Evolutionary conservation across 768 basidiomycete genomes (phyloP).

Genomic region (Multifurca ochricompacta): DNA sequence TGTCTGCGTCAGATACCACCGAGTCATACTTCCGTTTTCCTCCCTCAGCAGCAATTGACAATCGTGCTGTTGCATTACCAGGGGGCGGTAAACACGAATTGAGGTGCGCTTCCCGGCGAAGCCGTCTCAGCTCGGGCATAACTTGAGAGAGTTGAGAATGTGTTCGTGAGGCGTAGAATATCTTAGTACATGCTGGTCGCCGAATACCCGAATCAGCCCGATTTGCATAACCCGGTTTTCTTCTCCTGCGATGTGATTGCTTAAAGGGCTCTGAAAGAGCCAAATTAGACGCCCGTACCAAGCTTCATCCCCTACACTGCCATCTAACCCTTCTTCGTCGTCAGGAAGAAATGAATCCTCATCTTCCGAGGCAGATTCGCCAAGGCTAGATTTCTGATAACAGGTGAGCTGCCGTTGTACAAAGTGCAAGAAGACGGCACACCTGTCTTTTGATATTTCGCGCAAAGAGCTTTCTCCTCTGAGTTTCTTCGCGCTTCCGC

Average conservation of each 20-base stretch:
- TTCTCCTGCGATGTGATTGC: neutral
- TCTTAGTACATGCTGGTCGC: constrained; percentile 63
- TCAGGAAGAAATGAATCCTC: constrained; percentile 12
- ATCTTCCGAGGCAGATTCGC: constrained; percentile 19
- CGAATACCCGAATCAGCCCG: constrained; percentile 31
- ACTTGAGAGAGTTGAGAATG: constrained; percentile 94
- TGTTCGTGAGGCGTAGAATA: constrained; percentile 92
- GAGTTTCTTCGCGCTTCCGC: constrained; percentile 50
- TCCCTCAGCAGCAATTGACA: neutral
- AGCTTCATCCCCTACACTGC: neutral
- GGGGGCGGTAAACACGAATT: neutral
- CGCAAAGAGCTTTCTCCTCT: constrained; percentile 46
- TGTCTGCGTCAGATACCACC: constrained; percentile 18
- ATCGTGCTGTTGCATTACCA: neutral
- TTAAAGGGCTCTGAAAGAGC: neutral
- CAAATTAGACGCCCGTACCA: neutral
- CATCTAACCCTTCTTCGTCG: constrained; percentile 4
- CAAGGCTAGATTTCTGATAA: neutral
- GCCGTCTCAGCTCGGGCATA: constrained; percentile 70
- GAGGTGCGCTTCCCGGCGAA: constrained; percentile 37
- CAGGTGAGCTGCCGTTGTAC: neutral
- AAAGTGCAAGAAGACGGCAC: constrained; percentile 18
- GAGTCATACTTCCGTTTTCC: constrained; percentile 5
- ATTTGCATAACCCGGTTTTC: neutral
- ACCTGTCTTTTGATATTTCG: constrained; percentile 58